phyloP scores from a whole-genome alignment of 768 basidiomycete species.

The Pleurotus giganteus region DNA sequence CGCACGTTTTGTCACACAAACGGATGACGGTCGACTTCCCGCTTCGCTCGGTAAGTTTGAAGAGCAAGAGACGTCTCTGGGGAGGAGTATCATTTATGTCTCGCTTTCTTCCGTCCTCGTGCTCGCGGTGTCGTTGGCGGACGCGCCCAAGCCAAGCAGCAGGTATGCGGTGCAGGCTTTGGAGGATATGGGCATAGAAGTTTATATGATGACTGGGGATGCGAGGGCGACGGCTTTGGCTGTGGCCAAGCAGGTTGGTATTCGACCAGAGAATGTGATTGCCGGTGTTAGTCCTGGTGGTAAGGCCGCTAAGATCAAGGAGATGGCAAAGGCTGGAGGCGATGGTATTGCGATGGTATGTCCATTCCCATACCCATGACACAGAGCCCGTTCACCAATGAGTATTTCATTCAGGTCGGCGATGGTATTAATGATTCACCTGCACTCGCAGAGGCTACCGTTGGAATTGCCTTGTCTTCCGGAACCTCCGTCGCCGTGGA shows the following conservation, averaged over 20 bases:
- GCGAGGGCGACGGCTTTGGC: conserved; percentile 82
- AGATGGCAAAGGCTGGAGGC: conserved; percentile 70
- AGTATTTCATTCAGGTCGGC: conserved; percentile 63
- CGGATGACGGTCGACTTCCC: conserved; percentile 51
- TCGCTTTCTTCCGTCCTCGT: conserved; percentile 65
- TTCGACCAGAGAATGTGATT: conserved; percentile 79
- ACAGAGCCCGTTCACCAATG: background rate
- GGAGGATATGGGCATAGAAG: conserved; percentile 86
- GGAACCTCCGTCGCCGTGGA: conserved; percentile 98
- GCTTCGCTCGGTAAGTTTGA: conserved; percentile 63
- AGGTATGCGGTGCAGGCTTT: conserved; percentile 78
- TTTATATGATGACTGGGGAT: conserved; percentile 95
- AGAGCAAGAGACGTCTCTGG: conserved; percentile 62
- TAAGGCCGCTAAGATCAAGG: conserved; percentile 82
- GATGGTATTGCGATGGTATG: conserved; percentile 89
- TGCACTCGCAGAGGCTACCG: conserved; percentile 91
- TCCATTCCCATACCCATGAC: conserved; percentile 6
- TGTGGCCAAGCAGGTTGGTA: conserved; percentile 88
- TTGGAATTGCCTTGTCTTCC: conserved; percentile 94
- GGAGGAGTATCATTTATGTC: conserved; percentile 86
- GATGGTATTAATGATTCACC: conserved; percentile 99
- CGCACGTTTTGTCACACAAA: conserved; percentile 63
- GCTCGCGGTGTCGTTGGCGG: conserved; percentile 82
- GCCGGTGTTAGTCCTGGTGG: conserved; percentile 95
- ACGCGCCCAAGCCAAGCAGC: conserved; percentile 85